These are phyloP conservation scores for Debaryomyces psychrophilus DNA, from an alignment of 1,139 yeast genomes.

Conservation along the genomic window DNA sequence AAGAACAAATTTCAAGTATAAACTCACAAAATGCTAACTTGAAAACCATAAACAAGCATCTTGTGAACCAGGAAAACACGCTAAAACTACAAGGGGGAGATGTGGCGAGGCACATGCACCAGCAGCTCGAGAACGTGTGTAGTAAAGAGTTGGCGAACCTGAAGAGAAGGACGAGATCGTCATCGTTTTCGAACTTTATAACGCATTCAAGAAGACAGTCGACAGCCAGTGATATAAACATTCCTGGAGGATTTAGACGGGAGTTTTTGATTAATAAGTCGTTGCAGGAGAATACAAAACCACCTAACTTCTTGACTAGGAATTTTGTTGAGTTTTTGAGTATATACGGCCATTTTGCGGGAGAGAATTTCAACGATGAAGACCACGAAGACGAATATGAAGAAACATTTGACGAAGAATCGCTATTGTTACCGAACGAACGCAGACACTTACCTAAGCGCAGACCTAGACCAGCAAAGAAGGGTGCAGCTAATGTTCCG, in stretches of 20 bases:
- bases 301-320: conserved; percentile 58
- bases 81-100: conserved; percentile 70
- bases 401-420: conserved; percentile 50
- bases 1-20: conserved; percentile 30
- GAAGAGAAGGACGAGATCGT: conserved; percentile 37
- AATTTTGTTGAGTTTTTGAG: conserved; percentile 75
- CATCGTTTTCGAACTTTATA: conserved; percentile 42
- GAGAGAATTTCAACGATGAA: conserved; percentile 76
- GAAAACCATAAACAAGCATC: conserved; percentile 37
- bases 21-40: conserved; percentile 32
- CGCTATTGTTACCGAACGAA: conserved; percentile 41
- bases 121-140: conserved; percentile 26
- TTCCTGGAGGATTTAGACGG: conserved; percentile 82
- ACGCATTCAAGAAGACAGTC: conserved; percentile 55
- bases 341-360: conserved; percentile 82
- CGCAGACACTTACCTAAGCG: conserved; percentile 17
- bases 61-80: conserved; percentile 41
- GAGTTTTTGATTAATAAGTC: conserved; percentile 51
- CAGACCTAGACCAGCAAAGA: conserved; percentile 14
- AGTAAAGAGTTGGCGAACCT: conserved; percentile 14
- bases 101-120: conserved; percentile 64
- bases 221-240: conserved; percentile 66
- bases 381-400: conserved; percentile 45
- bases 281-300: conserved; percentile 25
- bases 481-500: conserved; percentile 61